Evolutionary conservation across 2,329 filamentous ascomycete species (phyloP), one percentile per base, ranked within the genome.

Genomic region (Domatiomyces catenatus): DNA sequence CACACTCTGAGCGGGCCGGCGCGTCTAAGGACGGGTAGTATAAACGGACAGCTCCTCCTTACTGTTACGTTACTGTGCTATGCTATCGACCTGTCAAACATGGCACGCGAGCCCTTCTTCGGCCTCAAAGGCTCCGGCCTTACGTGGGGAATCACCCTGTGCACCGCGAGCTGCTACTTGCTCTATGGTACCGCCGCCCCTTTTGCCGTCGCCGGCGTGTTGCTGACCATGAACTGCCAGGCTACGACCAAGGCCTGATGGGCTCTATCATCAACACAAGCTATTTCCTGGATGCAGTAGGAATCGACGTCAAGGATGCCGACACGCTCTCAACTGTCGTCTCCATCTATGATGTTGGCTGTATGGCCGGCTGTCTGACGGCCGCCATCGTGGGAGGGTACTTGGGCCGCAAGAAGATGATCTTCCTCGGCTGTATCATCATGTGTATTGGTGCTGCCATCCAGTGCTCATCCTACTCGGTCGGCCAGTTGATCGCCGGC

Each of bases 341-440:
- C 1, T 69, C 75, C 2, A 72, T 78, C 48, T 79, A 79, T 61
- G 74, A 79, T 55, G 68, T 81, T 32, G 76, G 77, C 10, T 81
- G 78, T 63, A 76, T 77, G 52, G 51, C 71, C 43, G 74, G 74
- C 7, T 80, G 76, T 59, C 79, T 80, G 60, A 63, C 79, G 46
- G 77, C 77, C 18, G 76, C 69, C 1, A 56, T 69, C 2, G 69
- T 73, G 36, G 73, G 73, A 26, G 72, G 75, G 43, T 57, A 51
- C n/a, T 61, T 75, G 3, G 73, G 74, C 3, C 63, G 74, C n/a
- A 73, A 73, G 53, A 70, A 69, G 50, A 69, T 65, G 17, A 66
- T 76, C 47, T 58, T 75, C 46, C 53, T 72, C 3, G 73, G 72
- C 5, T 71, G 71, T 0, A 66, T 65, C 0, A 69, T 75, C 50